phyloP scores from a whole-genome alignment of 768 basidiomycete genomes.

The Suillus discolor region DNA sequence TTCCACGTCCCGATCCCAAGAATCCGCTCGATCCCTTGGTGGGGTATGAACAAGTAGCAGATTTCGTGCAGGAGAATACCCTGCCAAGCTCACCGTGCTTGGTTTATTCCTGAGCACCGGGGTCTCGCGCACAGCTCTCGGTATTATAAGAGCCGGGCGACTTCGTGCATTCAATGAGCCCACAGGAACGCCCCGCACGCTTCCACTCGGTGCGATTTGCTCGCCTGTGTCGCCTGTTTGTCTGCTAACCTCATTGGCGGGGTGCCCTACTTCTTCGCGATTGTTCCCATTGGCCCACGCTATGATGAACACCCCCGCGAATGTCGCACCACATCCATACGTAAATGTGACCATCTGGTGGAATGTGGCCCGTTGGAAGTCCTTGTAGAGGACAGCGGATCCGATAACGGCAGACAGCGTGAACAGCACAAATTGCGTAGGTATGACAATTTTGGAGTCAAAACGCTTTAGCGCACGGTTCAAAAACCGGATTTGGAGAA shows the following conservation, averaged over 20 bases:
- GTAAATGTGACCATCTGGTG: conserved; percentile 83
- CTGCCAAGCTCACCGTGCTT: conserved; percentile 63
- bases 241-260: conserved; percentile 28
- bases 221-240: conserved; percentile 22
- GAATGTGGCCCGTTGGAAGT: conserved; percentile 83
- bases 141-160: conserved; percentile 49
- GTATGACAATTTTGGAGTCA: conserved; percentile 94
- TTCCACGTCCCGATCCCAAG: conserved; percentile 38
- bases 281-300: conserved; percentile 53
- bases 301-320: conserved; percentile 86
- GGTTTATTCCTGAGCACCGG: conserved; percentile 53
- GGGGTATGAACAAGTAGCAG: conserved; percentile 69
- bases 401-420: conserved; percentile 92
- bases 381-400: conserved; percentile 91
- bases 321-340: conserved; percentile 89
- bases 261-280: conserved; percentile 32
- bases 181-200: conserved; percentile 22
- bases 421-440: conserved; percentile 94
- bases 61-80: conserved; percentile 77
- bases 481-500: conserved; percentile 84
- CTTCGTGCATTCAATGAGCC: conserved; percentile 27
- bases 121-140: conserved; percentile 45
- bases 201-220: conserved; percentile 15
- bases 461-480: conserved; percentile 91
- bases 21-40: conserved; percentile 47